Conservation (phyloP, 2,329 filamentous ascomycete genomes). For the Lojkania enalia region DNA sequence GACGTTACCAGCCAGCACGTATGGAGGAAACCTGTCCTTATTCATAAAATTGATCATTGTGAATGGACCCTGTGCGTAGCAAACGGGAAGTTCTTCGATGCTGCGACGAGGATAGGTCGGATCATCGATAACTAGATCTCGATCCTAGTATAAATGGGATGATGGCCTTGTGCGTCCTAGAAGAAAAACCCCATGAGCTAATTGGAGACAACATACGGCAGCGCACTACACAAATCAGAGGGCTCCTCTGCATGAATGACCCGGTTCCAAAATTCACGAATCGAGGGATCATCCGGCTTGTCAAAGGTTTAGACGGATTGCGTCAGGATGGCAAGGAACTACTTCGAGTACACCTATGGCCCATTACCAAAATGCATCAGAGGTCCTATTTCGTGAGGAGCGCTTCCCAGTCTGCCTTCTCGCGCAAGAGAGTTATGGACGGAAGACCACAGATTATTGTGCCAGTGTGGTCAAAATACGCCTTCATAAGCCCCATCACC, state of each 20-base stretch:
- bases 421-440: constrained; percentile 48
- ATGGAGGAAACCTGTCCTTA: not conserved
- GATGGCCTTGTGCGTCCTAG: constrained; percentile 13
- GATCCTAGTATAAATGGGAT: not conserved
- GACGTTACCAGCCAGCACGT: constrained; percentile 12
- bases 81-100: constrained; percentile 10
- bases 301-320: constrained; percentile 15
- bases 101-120: constrained; percentile 1
- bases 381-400: constrained; percentile 10
- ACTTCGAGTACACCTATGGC: constrained; percentile 1
- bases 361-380: constrained; percentile 10
- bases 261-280: constrained; percentile 14
- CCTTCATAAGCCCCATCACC: constrained; percentile 52
- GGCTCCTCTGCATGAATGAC: constrained; percentile 3
- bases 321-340: constrained; percentile 8
- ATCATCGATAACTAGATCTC: constrained; percentile 4
- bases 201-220: constrained; percentile 8
- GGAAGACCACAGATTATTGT: constrained; percentile 51
- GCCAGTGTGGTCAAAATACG: constrained; percentile 43
- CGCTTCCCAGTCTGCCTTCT: constrained; percentile 45
- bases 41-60: constrained; percentile 1
- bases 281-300: constrained; percentile 4
- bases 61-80: constrained; percentile 8
- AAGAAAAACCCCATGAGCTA: constrained; percentile 17
- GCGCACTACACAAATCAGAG: not conserved